Conservation (phyloP, 768 basidiomycete genomes). For the Russula abietina region DNA sequence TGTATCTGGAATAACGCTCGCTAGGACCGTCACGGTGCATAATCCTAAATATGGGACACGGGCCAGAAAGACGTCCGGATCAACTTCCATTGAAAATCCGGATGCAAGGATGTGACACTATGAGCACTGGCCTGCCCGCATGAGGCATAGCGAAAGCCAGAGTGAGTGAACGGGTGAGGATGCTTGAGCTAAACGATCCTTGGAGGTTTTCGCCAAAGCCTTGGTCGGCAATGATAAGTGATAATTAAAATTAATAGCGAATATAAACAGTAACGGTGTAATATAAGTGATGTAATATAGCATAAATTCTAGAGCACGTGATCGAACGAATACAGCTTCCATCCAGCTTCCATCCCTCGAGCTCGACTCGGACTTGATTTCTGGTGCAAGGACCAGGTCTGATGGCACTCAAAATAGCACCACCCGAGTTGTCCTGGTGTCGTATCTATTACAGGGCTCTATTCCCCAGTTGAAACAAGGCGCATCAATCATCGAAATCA, state of each 20-base stretch:
- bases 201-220: not conserved
- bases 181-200: not conserved
- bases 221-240: not conserved
- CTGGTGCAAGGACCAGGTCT: not conserved
- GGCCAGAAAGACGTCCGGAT: not conserved
- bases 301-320: not conserved
- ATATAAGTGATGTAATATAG: not conserved
- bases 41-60: conserved; percentile 3
- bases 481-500: not conserved
- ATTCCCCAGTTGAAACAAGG: not conserved
- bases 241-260: not conserved
- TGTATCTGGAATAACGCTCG: not conserved
- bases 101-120: not conserved
- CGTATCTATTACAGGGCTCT: not conserved
- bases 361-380: not conserved
- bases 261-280: too few relatives aligned
- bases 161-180: not conserved
- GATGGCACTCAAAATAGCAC: not conserved
- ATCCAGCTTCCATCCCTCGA: not conserved
- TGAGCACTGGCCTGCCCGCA: not conserved
- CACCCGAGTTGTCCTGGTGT: not conserved
- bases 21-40: not conserved
- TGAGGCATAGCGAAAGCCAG: not conserved
- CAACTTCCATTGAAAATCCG: not conserved
- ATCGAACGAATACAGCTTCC: not conserved